Evolutionary conservation across 345 rosid genomes (phyloP).

Genomic region (Citrus glauca): DNA sequence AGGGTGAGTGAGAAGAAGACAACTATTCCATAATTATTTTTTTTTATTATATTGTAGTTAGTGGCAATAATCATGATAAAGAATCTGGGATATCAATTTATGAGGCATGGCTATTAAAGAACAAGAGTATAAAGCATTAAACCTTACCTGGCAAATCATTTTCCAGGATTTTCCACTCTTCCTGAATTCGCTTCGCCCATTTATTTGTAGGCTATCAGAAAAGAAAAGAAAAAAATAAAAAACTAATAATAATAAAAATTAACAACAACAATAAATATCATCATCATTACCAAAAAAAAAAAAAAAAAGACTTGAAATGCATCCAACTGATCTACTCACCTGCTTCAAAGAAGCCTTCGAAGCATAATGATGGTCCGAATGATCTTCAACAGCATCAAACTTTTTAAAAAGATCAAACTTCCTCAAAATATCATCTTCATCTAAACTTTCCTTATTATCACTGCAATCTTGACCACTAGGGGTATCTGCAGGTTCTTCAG

Average conservation of each 20-base stretch:
- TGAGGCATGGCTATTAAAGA: background rate
- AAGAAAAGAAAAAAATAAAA: background rate
- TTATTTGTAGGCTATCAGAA: constrained; percentile 47
- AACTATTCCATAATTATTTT: background rate
- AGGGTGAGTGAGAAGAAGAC: background rate
- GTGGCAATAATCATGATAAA: background rate
- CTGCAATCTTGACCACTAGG: constrained; percentile 15
- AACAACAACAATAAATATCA: background rate
- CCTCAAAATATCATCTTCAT: constrained; percentile 46
- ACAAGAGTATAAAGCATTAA: background rate
- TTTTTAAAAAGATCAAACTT: constrained; percentile 56
- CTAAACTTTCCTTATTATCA: constrained; percentile 26
- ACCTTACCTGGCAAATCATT: constrained; percentile 81
- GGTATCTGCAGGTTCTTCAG: constrained; percentile 28
- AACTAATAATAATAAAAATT: too few species aligned
- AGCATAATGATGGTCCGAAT: constrained; percentile 61
- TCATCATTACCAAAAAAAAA: background rate
- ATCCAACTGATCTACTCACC: constrained; percentile 36
- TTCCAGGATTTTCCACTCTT: constrained; percentile 85
- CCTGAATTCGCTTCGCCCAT: constrained; percentile 78
- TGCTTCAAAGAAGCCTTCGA: constrained; percentile 35
- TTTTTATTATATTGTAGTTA: background rate
- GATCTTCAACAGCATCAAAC: constrained; percentile 76
- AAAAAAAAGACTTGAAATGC: background rate
- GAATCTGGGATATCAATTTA: background rate